phyloP scores from a whole-genome alignment of 257 asterid species.

The Primulina tabacum region DNA sequence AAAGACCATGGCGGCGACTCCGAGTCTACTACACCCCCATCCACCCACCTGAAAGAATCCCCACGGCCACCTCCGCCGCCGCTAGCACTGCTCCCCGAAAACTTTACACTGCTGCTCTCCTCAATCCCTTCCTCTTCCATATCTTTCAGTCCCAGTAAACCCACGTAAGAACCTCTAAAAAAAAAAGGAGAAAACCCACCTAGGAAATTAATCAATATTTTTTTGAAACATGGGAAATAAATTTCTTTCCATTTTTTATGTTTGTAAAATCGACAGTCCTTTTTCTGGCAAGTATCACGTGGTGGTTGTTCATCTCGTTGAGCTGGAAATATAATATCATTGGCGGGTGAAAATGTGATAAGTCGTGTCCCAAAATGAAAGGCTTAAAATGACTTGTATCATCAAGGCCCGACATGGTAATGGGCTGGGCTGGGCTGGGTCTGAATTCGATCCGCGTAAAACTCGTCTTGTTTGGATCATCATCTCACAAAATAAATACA shows the following conservation, averaged over 20 bases:
- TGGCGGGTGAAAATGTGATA: not conserved
- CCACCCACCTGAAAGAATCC: slow-evolving; percentile 82
- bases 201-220: no score
- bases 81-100: slow-evolving; percentile 40
- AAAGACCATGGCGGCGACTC: slow-evolving; percentile 58
- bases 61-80: slow-evolving; percentile 35
- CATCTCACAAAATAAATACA: no score
- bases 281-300: not conserved
- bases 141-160: not conserved
- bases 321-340: not conserved
- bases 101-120: slow-evolving; percentile 54
- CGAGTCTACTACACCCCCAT: slow-evolving; percentile 90
- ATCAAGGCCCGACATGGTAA: no score
- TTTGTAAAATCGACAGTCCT: not conserved
- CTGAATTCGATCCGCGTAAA: no score
- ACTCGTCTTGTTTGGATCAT: no score
- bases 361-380: no score
- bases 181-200: not conserved
- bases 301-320: not conserved
- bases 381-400: no score
- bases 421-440: no score
- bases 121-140: slow-evolving; percentile 69
- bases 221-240: no score
- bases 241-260: not conserved
- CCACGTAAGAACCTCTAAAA: not conserved